Evolutionary conservation across 2,329 filamentous ascomycete species (phyloP).

Genomic region (Clarireedia hainanense): DNA sequence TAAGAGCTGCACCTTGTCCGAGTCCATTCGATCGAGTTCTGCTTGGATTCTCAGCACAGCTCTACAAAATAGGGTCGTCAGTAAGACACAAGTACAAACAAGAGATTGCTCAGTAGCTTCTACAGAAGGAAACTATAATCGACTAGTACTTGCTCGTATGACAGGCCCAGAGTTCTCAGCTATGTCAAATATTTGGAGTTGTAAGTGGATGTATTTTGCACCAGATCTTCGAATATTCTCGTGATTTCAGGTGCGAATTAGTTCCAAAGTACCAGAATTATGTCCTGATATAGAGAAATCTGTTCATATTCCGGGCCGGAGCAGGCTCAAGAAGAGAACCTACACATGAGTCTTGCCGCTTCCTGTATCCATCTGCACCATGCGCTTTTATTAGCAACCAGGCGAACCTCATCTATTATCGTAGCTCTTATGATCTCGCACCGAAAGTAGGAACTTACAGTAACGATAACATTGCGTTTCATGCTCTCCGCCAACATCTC

Average conservation of each 20-base stretch:
- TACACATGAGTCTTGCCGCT: slow-evolving; percentile 11
- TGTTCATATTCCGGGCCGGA: not conserved
- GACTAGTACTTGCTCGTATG: not conserved
- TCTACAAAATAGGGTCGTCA: not conserved
- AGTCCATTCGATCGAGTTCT: slow-evolving; percentile 48
- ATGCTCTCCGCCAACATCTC: slow-evolving; percentile 70
- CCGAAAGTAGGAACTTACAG: slow-evolving; percentile 37
- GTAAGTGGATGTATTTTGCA: too few relatives aligned
- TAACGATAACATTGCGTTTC: slow-evolving; percentile 62
- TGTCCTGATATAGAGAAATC: not conserved
- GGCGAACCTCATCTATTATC: not conserved
- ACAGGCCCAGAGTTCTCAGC: too few relatives aligned
- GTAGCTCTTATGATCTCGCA: not conserved
- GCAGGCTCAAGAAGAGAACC: not conserved
- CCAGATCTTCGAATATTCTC: too few relatives aligned
- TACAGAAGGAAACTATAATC: not conserved
- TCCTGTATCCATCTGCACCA: slow-evolving; percentile 8
- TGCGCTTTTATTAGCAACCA: not conserved
- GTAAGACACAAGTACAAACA: not conserved
- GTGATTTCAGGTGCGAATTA: too few relatives aligned
- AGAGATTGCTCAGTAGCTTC: too few relatives aligned
- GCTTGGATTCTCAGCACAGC: slow-evolving; percentile 59
- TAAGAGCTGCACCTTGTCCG: slow-evolving; percentile 41
- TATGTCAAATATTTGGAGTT: too few relatives aligned
- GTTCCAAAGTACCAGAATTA: not conserved